Evolutionary conservation across 2,329 filamentous ascomycete species (phyloP).

Genomic region (Claviceps paspali): DNA sequence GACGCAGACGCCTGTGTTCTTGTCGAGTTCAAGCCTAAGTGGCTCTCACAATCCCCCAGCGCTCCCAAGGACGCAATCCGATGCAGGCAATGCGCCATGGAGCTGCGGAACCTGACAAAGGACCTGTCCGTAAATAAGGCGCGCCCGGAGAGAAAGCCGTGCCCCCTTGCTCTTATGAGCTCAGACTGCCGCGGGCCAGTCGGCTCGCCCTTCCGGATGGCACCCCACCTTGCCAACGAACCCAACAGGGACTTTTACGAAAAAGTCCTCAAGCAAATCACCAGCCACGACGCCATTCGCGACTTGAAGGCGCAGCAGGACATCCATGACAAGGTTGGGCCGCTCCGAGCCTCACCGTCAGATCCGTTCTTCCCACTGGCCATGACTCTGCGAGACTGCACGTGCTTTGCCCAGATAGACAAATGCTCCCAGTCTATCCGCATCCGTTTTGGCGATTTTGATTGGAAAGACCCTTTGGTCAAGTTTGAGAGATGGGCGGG

Average conservation of each 20-base stretch:
- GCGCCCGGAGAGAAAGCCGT: slow-evolving; percentile 32
- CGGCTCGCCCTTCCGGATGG: slow-evolving; percentile 26
- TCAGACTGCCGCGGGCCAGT: slow-evolving; percentile 28
- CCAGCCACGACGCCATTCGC: slow-evolving; percentile 20
- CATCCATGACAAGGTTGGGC: slow-evolving; percentile 26
- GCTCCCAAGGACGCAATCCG: slow-evolving; percentile 47
- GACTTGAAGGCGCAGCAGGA: slow-evolving; percentile 23
- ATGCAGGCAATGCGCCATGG: slow-evolving; percentile 59
- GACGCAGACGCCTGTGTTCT: slow-evolving; percentile 22
- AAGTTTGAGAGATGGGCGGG: slow-evolving; percentile 56
- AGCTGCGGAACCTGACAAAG: slow-evolving; percentile 21
- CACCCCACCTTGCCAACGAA: slow-evolving; percentile 16
- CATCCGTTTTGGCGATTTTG: slow-evolving; percentile 57
- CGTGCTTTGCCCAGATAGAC: slow-evolving; percentile 51
- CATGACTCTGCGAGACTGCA: slow-evolving; percentile 73
- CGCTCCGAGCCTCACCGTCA: slow-evolving; percentile 25
- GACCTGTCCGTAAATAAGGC: slow-evolving; percentile 18
- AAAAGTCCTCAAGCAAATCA: slow-evolving; percentile 13
- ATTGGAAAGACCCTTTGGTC: slow-evolving; percentile 53
- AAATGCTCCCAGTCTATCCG: slow-evolving; percentile 22
- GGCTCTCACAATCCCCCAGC: slow-evolving; percentile 61
- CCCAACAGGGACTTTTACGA: slow-evolving; percentile 15
- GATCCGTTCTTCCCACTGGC: slow-evolving; percentile 44
- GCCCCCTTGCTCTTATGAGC: slow-evolving; percentile 49
- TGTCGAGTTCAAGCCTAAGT: slow-evolving; percentile 74